Evolutionary conservation across 2,329 filamentous ascomycete genomes (phyloP), one percentile per base, ranked within the genome.

Genomic region (Ophiostoma ulmi): DNA sequence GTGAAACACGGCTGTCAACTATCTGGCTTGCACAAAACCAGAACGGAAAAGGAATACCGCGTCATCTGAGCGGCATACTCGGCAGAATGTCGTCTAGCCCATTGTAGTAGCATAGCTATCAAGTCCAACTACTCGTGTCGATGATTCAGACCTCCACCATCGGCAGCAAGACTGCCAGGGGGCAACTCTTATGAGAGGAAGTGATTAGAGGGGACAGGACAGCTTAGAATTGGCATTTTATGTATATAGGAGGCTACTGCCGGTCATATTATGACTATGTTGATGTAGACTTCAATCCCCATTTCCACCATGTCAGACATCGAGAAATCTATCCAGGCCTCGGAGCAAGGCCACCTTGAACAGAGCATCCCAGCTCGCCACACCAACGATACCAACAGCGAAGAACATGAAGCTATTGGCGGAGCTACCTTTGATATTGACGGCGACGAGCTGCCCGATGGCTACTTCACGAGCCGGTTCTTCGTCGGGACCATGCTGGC

Each of bases 401-500:
- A 58, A 5, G 52, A 58, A 26, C 52, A 58, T 7, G 52, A 58
- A 26, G 52, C n/a, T 5, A 58, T 58, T 22, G 52, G 52, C 22
- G 52, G 52, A 58, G 52, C 52, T 14, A 58, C 52, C 52, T 58
- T 58, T 58, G 52, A 58, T 26, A 31, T 58, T 13, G 52, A 58
- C 7, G 52, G 52, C 1, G 22, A 17, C 4, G 52, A 58, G 14
- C 52, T 58, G 52, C 52, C 52, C 22, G 22, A 58, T 17, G n/a
- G 52, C 52, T 58, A 58, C n/a, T 58, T 58, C n/a, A 22, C 5
- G 11, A 58, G 52, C 11, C 52, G 52, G 5, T 58, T 58, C 22
- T 58, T 58, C 26, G 22, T 58, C n/a, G 52, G 71, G 2, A 70
- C 71, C 7, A 74, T 74, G 72, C 64, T 71, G n/a, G 72, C 52